A percentile compares a stretch with the other conserved stretches of the same genome.
These are phyloP conservation scores for Apiotrichum mycotoxinovorans DNA, from an alignment of 1,284 basidiomycete genomes.

Conservation along the genomic window DNA sequence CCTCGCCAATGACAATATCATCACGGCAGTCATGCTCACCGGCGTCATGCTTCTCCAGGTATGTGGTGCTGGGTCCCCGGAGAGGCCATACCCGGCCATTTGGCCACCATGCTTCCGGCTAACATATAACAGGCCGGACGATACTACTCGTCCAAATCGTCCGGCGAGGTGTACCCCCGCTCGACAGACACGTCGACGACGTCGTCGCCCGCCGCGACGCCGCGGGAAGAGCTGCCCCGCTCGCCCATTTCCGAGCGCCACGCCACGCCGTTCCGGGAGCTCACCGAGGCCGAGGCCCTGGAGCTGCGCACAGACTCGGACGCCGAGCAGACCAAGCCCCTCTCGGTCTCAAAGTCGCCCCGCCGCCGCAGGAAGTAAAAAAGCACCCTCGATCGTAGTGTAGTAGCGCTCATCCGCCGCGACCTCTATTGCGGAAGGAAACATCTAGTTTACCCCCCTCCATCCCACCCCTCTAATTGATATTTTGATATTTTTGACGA, in stretches of 20 bases:
- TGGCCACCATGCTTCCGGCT: background rate
- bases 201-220: background rate
- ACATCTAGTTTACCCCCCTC: too few species aligned
- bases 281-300: conserved; percentile 40
- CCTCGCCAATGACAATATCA: conserved; percentile 46
- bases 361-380: background rate
- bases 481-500: too few species aligned
- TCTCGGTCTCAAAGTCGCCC: background rate
- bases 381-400: background rate
- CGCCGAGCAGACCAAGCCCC: background rate
- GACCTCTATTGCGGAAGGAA: too few species aligned
- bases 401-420: background rate
- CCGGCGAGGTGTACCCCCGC: conserved; percentile 9
- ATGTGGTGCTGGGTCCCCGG: conserved; percentile 4
- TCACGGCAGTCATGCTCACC: conserved; percentile 47
- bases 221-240: conserved; percentile 1
- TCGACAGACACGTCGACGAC: conserved; percentile 16
- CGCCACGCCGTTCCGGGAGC: conserved; percentile 42
- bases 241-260: conserved; percentile 17
- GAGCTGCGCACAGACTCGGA: conserved; percentile 21
- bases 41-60: conserved; percentile 48
- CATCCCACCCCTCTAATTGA: too few species aligned
- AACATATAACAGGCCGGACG: conserved; percentile 32
- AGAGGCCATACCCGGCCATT: background rate
- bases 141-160: conserved; percentile 34